phyloP scores from a whole-genome alignment of 192 early-diverging fungal species.

The Diversispora eburnea region DNA sequence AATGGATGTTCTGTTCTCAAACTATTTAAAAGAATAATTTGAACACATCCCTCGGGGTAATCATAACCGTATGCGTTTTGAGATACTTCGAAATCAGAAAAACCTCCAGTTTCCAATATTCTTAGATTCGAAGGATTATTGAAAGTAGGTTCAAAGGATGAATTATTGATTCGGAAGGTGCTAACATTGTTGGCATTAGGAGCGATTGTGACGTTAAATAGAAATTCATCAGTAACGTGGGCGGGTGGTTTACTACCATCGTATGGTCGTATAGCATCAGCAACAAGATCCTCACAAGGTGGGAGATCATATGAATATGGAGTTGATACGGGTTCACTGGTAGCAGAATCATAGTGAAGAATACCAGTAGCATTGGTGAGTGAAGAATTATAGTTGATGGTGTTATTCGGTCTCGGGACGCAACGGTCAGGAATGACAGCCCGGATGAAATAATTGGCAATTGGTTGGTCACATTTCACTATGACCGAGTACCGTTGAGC shows the following conservation, averaged over 20 bases:
- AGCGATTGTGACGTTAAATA: too few relatives aligned
- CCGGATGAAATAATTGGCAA: slow-evolving; percentile 66
- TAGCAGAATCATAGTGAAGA: slow-evolving; percentile 47
- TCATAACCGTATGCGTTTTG: slow-evolving; percentile 47
- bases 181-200: too few relatives aligned
- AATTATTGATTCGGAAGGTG: too few relatives aligned
- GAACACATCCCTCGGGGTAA: slow-evolving; percentile 9
- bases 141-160: too few relatives aligned
- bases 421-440: slow-evolving; percentile 54
- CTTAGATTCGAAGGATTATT: too few relatives aligned
- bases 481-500: slow-evolving; percentile 82
- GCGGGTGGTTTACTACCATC: slow-evolving; percentile 19
- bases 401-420: background rate
- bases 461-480: slow-evolving; percentile 55
- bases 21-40: slow-evolving; percentile 33
- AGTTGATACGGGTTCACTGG: slow-evolving; percentile 26
- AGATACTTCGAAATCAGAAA: slow-evolving; percentile 46
- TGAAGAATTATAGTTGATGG: slow-evolving; percentile 37
- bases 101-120: background rate
- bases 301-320: slow-evolving; percentile 1
- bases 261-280: slow-evolving; percentile 31
- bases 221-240: too few relatives aligned
- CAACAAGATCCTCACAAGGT: slow-evolving; percentile 33
- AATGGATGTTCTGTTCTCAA: slow-evolving; percentile 13
- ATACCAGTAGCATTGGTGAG: slow-evolving; percentile 67